A percentile compares a stretch with the other conserved stretches of the same genome.
Conservation (phyloP, 331 rosid species). For the Quercus phellos region DNA sequence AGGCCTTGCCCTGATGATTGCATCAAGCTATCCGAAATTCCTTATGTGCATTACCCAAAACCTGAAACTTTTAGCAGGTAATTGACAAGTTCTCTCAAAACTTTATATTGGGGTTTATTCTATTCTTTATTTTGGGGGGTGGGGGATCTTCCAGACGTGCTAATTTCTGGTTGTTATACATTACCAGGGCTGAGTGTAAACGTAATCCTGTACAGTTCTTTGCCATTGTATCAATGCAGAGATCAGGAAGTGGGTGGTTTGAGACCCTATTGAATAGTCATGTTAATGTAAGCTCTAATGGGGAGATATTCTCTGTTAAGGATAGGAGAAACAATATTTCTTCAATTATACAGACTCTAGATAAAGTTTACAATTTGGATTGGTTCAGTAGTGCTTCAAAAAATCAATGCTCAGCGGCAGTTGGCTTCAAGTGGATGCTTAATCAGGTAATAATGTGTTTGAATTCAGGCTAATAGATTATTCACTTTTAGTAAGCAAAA, state of each 20-base stretch:
- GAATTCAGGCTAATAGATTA: not conserved
- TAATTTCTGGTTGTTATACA: conserved; percentile 16
- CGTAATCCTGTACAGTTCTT: conserved; percentile 77
- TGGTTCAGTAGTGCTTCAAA: conserved; percentile 96
- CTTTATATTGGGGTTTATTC: conserved; percentile 9
- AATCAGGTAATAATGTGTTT: conserved; percentile 62
- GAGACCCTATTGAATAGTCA: conserved; percentile 91
- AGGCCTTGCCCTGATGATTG: conserved; percentile 28
- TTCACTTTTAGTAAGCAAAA: not conserved
- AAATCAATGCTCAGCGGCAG: conserved; percentile 88
- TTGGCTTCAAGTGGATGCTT: conserved; percentile 99
- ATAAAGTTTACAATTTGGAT: conserved; percentile 82
- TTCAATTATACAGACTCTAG: conserved; percentile 64
- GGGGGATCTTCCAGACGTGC: not conserved
- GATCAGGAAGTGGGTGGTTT: conserved; percentile 99
- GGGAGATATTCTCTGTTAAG: conserved; percentile 76
- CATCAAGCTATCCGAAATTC: conserved; percentile 27
- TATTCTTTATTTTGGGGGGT: no score
- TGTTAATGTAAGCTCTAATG: conserved; percentile 78
- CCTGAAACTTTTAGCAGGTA: conserved; percentile 88
- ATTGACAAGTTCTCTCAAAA: conserved; percentile 10
- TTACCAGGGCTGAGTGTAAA: conserved; percentile 76
- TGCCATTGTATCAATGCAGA: conserved; percentile 82
- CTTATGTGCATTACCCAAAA: conserved; percentile 59
- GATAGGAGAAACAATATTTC: conserved; percentile 67